Evolutionary conservation across 495 filamentous ascomycete species (phyloP), one percentile per base, ranked within the genome.

Genomic region (Cercophora samala): DNA sequence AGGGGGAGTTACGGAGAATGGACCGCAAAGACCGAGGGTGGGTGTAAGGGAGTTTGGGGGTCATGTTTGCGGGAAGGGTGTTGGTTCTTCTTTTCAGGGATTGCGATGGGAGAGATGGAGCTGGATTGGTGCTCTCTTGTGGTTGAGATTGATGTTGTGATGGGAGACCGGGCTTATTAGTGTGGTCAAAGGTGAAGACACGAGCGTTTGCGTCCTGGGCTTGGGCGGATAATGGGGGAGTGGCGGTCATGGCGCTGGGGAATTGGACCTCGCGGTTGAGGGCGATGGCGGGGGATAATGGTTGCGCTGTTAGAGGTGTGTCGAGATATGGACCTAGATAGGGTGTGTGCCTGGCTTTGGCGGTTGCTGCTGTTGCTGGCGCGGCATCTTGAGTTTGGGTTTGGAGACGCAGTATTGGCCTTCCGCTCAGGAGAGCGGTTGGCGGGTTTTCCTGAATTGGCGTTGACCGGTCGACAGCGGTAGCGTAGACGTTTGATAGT

Each of bases 1-100:
- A 74, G 1, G 89, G 90, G 9, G 89, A 91, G 80, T 93, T 93
- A 73, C 89, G 88, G 32, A 93, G 81, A 75, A 93, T 93, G 75
- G 88, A 90, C 67, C 85, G 87, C 6, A 91, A 82, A 6, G 84
- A 84, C 19, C 87, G 82, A 2, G 89, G 86, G 15, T 86, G 85
- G 53, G 84, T 88, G 75, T 93, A 93, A 18, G 90, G 88, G 24
- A 82, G 76, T 52, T 70, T 70, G 17, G 37, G 37, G 37, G 59
- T 32, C 46, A 64, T 60, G 26, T 64, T 37, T 22, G 67, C 62
- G 2, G 75, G 72, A 54, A 78, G 69, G 1, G 80, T 81, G 26
- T 29, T 29, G n/a, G 78, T 78, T 26, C 77, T 70, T 60, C 80
- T 71, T n/a, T 76, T 76, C 13, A 46, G 76, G 64, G 5, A 61